Evolutionary conservation across 2,329 filamentous ascomycete species (phyloP), one percentile per base, ranked within the genome.

Genomic region (Moelleriella libera): DNA sequence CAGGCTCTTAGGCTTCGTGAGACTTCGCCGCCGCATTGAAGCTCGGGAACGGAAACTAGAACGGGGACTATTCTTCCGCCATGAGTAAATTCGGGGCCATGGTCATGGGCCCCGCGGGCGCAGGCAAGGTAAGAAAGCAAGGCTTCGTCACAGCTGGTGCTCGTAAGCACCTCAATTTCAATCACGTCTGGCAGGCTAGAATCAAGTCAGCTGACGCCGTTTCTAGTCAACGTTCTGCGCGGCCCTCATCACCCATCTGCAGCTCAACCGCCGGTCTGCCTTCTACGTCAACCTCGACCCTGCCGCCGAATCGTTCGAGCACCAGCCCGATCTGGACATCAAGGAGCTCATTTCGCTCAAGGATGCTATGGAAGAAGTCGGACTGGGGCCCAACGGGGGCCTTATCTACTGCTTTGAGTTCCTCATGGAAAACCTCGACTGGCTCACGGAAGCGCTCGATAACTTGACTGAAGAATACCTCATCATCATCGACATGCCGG

Each of bases 271-370:
- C 48, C 85, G 89, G n/a, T 94, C 88, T 45, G 86, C 85, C 66
- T 95, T 94, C 75, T 98, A 97, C 68, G 84, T 98, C 62, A 98
- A 98, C 68, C 87, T 98, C 59, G 92, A 98, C 64, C 92, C 92
- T 6, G 92, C 92, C 48, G 92, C 92, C 61, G 89, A 96, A 67
- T 76, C 82, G 45, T 97, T 98, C 66, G 82, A 83, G 59, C 94
- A 95, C 68, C 75, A 86, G 56, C 92, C 89, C 28, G 89, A 95
- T 63, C 80, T 95, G 59, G 89, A 96, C 66, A 96, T 96, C 72
- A 90, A 88, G 64, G 88, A 96, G 58, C 78, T 96, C 52, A 94
- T 96, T 65, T 87, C 84, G 10, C 80, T 96, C 51, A 84, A 92
- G 60, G 89, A 96, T 75, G 89, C 92, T 56, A 96, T 96, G 89